Conservation (phyloP, 306 rosid species). For the Parietaria judaica region DNA sequence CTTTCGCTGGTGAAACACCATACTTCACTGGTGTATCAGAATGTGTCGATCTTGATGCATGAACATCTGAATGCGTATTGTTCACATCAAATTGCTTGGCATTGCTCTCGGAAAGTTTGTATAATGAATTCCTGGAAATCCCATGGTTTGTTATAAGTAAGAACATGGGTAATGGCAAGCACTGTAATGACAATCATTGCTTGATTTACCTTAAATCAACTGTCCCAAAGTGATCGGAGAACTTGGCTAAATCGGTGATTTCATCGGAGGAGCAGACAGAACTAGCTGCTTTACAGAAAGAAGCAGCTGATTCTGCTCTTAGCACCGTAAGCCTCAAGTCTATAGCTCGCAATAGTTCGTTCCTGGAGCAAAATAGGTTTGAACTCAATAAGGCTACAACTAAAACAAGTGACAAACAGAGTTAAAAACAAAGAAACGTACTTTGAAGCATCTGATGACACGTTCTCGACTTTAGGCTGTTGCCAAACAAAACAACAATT, state of each 20-base stretch:
- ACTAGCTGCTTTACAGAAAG: slow-evolving; percentile 39
- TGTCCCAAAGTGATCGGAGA: slow-evolving; percentile 57
- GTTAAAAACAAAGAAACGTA: slow-evolving; percentile 37
- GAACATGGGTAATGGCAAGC: not conserved
- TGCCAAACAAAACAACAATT: slow-evolving; percentile 24
- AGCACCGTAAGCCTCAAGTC: slow-evolving; percentile 77
- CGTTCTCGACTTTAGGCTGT: slow-evolving; percentile 53
- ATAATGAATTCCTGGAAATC: slow-evolving; percentile 49
- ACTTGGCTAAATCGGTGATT: slow-evolving; percentile 32
- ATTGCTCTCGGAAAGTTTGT: slow-evolving; percentile 40
- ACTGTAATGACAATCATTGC: slow-evolving; percentile 12
- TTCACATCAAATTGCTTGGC: slow-evolving; percentile 33
- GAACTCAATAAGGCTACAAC: slow-evolving; percentile 24
- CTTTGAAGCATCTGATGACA: slow-evolving; percentile 73
- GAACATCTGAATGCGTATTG: slow-evolving; percentile 19
- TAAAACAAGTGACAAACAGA: slow-evolving; percentile 12
- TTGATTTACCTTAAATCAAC: slow-evolving; percentile 58
- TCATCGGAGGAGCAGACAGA: slow-evolving; percentile 41
- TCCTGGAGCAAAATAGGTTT: slow-evolving; percentile 53
- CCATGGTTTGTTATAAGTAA: slow-evolving; percentile 14
- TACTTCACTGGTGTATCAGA: slow-evolving; percentile 55
- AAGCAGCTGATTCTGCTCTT: slow-evolving; percentile 43
- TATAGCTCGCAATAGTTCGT: slow-evolving; percentile 80
- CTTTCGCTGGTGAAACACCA: slow-evolving; percentile 92
- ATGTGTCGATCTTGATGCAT: slow-evolving; percentile 32